A percentile compares a stretch with the other conserved stretches of the same genome.
phyloP scores from a whole-genome alignment of 2,329 filamentous ascomycete genomes.

The Corinectria fuckeliana region DNA sequence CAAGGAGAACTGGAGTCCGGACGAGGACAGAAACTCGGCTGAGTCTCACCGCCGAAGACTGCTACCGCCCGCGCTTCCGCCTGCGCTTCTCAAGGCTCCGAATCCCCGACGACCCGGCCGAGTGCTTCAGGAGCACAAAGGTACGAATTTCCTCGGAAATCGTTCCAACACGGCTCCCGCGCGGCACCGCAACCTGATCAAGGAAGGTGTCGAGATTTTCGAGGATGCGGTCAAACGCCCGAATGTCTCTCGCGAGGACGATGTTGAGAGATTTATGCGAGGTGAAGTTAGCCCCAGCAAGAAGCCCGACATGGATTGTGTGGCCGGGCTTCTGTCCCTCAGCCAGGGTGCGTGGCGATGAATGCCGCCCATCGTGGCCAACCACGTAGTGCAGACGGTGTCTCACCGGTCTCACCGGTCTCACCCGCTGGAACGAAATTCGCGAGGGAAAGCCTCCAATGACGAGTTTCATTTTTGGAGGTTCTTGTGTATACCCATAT shows the following conservation, averaged over 20 bases:
- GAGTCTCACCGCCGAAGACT: slow-evolving; percentile 43
- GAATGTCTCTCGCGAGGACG: slow-evolving; percentile 51
- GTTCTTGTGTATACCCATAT: slow-evolving; percentile 24
- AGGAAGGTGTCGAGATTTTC: slow-evolving; percentile 56
- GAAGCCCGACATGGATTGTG: slow-evolving; percentile 83
- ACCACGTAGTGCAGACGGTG: slow-evolving; percentile 11
- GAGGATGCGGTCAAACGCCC: slow-evolving; percentile 52
- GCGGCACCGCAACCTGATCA: slow-evolving; percentile 41
- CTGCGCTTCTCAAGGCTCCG: slow-evolving; percentile 36
- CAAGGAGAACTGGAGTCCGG: slow-evolving; percentile 87
- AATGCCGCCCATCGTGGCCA: neutral
- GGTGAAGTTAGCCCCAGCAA: slow-evolving; percentile 71
- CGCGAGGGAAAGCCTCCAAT: slow-evolving; percentile 20
- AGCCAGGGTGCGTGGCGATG: slow-evolving; percentile 91
- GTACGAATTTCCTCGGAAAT: slow-evolving; percentile 42
- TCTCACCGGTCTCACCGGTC: neutral
- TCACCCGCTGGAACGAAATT: slow-evolving; percentile 16
- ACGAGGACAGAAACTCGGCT: slow-evolving; percentile 52
- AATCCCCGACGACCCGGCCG: slow-evolving; percentile 52
- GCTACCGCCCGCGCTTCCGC: slow-evolving; percentile 43
- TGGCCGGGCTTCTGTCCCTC: slow-evolving; percentile 85
- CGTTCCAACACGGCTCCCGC: slow-evolving; percentile 52
- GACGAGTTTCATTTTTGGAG: slow-evolving; percentile 15
- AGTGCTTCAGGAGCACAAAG: slow-evolving; percentile 49
- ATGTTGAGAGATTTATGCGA: slow-evolving; percentile 78